Base-by-base conservation (phyloP, 768 basidiomycete species). In the Dioszegia aurantiaca region DNA sequence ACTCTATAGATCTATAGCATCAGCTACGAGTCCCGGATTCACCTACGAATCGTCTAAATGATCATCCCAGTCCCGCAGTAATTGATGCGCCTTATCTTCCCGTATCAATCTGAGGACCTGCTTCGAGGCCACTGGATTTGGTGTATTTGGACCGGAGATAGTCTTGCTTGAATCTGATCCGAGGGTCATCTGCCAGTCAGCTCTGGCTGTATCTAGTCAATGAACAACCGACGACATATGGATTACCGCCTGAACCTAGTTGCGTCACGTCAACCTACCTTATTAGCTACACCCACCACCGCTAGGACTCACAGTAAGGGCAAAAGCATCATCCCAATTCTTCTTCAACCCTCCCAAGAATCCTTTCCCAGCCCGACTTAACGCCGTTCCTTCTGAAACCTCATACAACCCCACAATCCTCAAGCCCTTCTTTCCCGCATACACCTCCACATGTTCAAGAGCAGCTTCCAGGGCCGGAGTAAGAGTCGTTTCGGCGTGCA, bases 11-110 rank as follows among this genome's bases (percentile, higher is more conserved):
- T 27, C 40, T 40, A 19, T 27, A 37, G 3, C 16, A 31, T 40
- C 39, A 54, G 52, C 42, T 12, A 33, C 14, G 42, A 30, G 10
- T 1, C 56, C 30, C n/a, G 53, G 21, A 27, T 21, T 14, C 17
- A 70, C 69, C 41, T 49, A 70, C 69, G 66, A 39, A 48, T 70
- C 59, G 19, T 70, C 69, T 9, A 68, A 23, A 51, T 70, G 66
- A 44, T 68, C 66, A 45, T 70, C 69, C 36, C 65, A 68, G 49
- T 70, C 69, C 4, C 48, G 36, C 40, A 70, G 11, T 12, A 56
- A 23, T 21, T 44, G 24, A 64, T 68, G 60, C 17, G 63, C 27
- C 37, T 55, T 60, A 23, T 61, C 52, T 11, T 59, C 55, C 26
- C 61, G n/a, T 0, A 69, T 59, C 36, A 53, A 21, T 43, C 28